Evolutionary conservation across 768 basidiomycete genomes (phyloP).

Genomic region (Lactifluus piperatus): DNA sequence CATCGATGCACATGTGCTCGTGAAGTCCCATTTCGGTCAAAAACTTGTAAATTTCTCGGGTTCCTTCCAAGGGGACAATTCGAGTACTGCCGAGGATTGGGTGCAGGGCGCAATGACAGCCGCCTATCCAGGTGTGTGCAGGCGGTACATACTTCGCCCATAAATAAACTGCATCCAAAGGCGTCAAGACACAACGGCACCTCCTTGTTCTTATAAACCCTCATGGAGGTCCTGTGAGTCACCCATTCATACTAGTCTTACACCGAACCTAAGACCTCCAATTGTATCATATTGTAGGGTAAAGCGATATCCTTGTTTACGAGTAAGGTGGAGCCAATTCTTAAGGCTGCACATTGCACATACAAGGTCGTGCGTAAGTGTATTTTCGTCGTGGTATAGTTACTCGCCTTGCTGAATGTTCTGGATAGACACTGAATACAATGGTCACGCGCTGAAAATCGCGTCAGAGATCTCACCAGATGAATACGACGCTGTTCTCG

Average conservation of each 20-base stretch:
- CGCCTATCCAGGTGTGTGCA: slow-evolving; percentile 52
- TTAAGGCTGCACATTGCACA: slow-evolving; percentile 55
- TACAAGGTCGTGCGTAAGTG: slow-evolving; percentile 55
- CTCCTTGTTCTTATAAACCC: slow-evolving; percentile 76
- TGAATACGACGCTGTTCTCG: slow-evolving; percentile 58
- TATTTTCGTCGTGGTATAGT: background rate
- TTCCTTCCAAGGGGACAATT: slow-evolving; percentile 26
- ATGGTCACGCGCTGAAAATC: slow-evolving; percentile 59
- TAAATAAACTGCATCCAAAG: slow-evolving; percentile 25
- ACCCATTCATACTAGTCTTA: background rate
- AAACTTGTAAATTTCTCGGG: slow-evolving; percentile 39
- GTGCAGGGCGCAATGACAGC: slow-evolving; percentile 41
- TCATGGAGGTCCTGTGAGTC: slow-evolving; percentile 61
- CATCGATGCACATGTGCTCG: slow-evolving; percentile 46
- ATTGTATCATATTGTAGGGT: slow-evolving; percentile 36
- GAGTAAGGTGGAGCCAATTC: slow-evolving; percentile 59
- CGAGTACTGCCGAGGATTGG: slow-evolving; percentile 38
- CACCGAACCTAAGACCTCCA: background rate
- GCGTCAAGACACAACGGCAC: slow-evolving; percentile 43
- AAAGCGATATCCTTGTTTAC: slow-evolving; percentile 47
- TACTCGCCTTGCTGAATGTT: background rate
- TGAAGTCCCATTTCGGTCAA: slow-evolving; percentile 31
- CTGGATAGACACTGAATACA: slow-evolving; percentile 49
- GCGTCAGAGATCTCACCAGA: slow-evolving; percentile 45
- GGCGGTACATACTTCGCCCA: slow-evolving; percentile 2